Conservation (phyloP, 441 rosid species). For the Arabidopsis lyrata region DNA sequence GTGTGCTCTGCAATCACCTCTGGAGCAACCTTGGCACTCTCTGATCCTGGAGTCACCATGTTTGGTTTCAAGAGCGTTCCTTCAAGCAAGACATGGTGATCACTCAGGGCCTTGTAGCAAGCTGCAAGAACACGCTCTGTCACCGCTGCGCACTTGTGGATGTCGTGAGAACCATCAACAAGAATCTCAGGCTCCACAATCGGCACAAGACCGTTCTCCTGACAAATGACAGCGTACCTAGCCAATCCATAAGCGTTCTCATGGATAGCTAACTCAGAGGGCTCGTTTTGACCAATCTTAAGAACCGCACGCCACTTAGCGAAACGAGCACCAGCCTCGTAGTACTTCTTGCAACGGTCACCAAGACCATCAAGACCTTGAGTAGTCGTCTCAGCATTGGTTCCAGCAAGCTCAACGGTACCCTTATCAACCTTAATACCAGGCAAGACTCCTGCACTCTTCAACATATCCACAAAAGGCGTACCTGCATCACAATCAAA, state of each 20-base stretch:
- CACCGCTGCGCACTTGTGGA: conserved; percentile 71
- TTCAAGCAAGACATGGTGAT: conserved; percentile 90
- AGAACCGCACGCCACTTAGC: conserved; percentile 96
- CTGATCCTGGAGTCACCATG: conserved; percentile 98
- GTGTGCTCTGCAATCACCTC: conserved; percentile 82
- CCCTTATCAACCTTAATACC: conserved; percentile 98
- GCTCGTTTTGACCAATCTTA: conserved; percentile 77
- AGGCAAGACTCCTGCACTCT: conserved; percentile 84
- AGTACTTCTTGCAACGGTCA: conserved; percentile 83
- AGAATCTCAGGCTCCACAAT: conserved; percentile 96
- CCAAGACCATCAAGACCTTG: conserved; percentile 92
- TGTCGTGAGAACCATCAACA: conserved; percentile 85
- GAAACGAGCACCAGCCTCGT: conserved; percentile 88
- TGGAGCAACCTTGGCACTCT: conserved; percentile 72
- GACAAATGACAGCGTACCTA: conserved; percentile 86
- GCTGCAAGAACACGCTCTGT: conserved; percentile 94
- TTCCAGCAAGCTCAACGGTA: conserved; percentile 82
- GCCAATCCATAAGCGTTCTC: conserved; percentile 92
- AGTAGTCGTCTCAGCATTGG: conserved; percentile 82
- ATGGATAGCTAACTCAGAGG: conserved; percentile 78
- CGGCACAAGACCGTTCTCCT: conserved; percentile 94
- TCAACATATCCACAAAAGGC: conserved; percentile 79
- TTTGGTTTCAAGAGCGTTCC: conserved; percentile 95
- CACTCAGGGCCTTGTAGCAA: conserved; percentile 93
- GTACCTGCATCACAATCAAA: conserved; percentile 54